Evolutionary conservation across 768 basidiomycete species (phyloP).

Genomic region (Gloeostereum incarnatum): DNA sequence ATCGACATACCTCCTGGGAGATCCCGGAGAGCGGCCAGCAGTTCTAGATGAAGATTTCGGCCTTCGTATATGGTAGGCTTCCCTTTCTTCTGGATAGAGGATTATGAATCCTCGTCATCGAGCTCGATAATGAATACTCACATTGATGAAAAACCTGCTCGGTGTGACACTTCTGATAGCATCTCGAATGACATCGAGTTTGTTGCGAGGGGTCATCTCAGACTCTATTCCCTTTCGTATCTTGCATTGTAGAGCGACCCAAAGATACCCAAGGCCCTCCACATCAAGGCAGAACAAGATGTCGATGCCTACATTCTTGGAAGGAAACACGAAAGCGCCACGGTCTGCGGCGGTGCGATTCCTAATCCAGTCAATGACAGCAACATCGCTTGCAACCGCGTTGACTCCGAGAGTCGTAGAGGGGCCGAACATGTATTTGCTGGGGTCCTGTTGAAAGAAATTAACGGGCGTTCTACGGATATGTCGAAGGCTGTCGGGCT

Average conservation of each 20-base stretch:
- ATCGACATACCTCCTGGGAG: too few species aligned
- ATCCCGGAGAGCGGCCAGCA: too few species aligned
- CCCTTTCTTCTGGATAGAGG: too few species aligned
- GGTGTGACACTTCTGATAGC: not conserved
- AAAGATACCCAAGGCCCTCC: not conserved
- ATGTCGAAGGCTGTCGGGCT: not conserved
- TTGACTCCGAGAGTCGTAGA: too few species aligned
- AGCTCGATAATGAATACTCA: too few species aligned
- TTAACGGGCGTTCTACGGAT: not conserved
- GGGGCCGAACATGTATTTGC: too few species aligned
- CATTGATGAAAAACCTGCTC: not conserved
- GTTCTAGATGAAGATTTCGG: too few species aligned
- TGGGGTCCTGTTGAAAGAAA: not conserved
- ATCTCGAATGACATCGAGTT: not conserved
- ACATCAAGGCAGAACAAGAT: not conserved
- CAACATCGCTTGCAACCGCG: not conserved
- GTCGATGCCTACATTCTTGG: not conserved
- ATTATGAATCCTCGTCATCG: too few species aligned
- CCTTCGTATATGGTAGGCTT: too few species aligned
- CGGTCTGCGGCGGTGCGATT: not conserved
- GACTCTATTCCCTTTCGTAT: not conserved
- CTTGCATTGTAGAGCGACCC: not conserved
- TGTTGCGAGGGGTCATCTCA: not conserved
- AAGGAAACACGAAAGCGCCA: not conserved
- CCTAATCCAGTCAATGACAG: not conserved